phyloP scores from a whole-genome alignment of 1,139 yeast species.

The Yamadazyma triangularis region DNA sequence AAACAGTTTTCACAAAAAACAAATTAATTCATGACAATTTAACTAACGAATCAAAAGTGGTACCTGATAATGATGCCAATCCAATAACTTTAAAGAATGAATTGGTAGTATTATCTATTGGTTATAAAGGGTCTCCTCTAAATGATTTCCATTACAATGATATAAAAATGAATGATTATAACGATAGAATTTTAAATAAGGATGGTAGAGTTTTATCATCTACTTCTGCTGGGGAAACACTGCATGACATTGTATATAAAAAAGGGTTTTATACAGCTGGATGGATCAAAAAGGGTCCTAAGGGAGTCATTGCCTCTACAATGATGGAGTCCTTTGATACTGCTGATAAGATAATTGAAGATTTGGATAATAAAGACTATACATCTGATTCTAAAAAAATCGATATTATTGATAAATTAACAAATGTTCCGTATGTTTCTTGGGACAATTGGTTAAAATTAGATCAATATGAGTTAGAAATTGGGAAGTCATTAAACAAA shows the following conservation, averaged over 20 bases:
- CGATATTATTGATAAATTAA: constrained; percentile 16
- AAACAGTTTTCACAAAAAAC: constrained; percentile 49
- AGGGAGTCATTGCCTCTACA: constrained; percentile 89
- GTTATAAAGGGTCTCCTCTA: constrained; percentile 70
- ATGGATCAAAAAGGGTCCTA: constrained; percentile 87
- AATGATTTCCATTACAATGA: constrained; percentile 50
- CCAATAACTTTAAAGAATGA: constrained; percentile 44
- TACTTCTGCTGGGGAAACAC: constrained; percentile 10
- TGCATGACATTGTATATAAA: constrained; percentile 4
- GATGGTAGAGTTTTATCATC: constrained; percentile 53
- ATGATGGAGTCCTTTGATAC: constrained; percentile 82
- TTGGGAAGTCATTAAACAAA: constrained; percentile 48
- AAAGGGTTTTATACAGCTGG: constrained; percentile 79
- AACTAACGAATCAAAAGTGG: constrained; percentile 31
- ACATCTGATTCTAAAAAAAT: constrained; percentile 11
- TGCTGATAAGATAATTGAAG: constrained; percentile 60
- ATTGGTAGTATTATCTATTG: constrained; percentile 77
- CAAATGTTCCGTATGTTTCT: constrained; percentile 21
- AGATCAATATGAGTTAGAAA: constrained; percentile 46
- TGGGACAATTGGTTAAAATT: constrained; percentile 78
- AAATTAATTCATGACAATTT: constrained; percentile 31
- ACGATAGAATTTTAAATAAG: constrained; percentile 54
- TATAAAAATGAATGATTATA: constrained; percentile 48
- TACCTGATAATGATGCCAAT: constrained; percentile 35
- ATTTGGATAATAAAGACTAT: constrained; percentile 35